Percentiles rank a stretch among this genome's conserved stretches.
Evolutionary conservation across 352 stramenopile species (phyloP).

Genomic region (Phytopythium mirpurense): DNA sequence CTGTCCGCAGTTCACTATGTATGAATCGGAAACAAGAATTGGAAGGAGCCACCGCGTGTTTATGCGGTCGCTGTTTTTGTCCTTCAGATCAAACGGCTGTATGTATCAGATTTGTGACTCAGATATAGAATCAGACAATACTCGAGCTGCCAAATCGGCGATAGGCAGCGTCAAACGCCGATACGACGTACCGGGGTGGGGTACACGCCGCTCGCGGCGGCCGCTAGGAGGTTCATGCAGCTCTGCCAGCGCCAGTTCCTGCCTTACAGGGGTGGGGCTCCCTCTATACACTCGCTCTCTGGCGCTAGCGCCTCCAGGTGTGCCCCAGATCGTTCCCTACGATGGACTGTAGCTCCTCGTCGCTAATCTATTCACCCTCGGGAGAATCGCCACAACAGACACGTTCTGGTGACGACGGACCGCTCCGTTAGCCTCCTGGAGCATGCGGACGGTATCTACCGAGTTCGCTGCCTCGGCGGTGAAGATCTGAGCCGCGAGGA

Average conservation of each 20-base stretch:
- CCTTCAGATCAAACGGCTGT: too few species aligned
- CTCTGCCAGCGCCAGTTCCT: conserved; percentile 70
- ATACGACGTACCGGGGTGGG: too few species aligned
- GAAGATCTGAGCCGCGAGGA: conserved; percentile 16
- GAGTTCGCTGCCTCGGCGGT: conserved; percentile 28
- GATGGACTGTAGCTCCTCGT: background rate
- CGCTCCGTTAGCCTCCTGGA: conserved; percentile 41
- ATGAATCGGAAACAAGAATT: too few species aligned
- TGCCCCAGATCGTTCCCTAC: background rate
- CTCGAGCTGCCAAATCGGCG: too few species aligned
- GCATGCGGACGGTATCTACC: conserved; percentile 31
- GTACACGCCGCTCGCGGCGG: too few species aligned
- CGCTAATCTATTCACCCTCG: too few species aligned
- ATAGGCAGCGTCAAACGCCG: too few species aligned
- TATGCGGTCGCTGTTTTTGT: too few species aligned
- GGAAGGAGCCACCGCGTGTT: too few species aligned
- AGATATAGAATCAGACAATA: too few species aligned
- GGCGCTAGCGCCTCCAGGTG: conserved; percentile 29
- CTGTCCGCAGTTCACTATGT: too few species aligned
- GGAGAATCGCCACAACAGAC: conserved; percentile 27
- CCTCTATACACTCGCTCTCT: conserved; percentile 50
- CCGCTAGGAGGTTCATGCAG: conserved; percentile 9
- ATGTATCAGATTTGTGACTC: too few species aligned
- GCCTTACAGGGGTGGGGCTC: conserved; percentile 44
- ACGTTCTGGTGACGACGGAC: conserved; percentile 66